Conservation (phyloP, 2,329 filamentous ascomycete genomes). For the Dothideomycetes sp. region DNA sequence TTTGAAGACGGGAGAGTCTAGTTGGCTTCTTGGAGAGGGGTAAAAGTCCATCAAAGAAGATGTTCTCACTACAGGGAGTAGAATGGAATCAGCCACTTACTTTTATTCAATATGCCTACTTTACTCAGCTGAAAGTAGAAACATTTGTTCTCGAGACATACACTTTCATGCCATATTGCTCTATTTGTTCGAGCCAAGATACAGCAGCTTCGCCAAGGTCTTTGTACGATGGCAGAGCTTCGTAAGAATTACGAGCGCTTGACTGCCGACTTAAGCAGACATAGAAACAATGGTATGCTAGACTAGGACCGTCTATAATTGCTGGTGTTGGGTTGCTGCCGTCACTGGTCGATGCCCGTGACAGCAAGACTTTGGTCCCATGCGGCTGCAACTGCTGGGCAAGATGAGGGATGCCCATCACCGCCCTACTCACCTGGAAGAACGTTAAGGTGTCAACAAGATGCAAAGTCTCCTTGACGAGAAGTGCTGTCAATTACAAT, state of each 20-base stretch:
- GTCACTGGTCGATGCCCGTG: background rate
- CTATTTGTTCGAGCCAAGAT: constrained; percentile 52
- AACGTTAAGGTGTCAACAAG: too few species aligned
- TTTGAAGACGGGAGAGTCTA: constrained; percentile 50
- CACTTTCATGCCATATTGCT: constrained; percentile 48
- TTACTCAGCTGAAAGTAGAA: constrained; percentile 18
- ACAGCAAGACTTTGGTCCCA: constrained; percentile 6
- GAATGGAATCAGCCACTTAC: constrained; percentile 10
- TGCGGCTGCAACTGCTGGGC: constrained; percentile 8
- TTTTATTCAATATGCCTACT: constrained; percentile 8
- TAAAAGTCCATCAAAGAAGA: constrained; percentile 80
- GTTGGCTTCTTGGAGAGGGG: constrained; percentile 54
- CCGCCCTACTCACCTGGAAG: background rate
- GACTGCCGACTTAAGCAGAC: constrained; percentile 36
- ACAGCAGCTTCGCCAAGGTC: constrained; percentile 50
- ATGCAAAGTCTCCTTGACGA: too few species aligned
- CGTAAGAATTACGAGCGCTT: constrained; percentile 33
- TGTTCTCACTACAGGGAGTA: constrained; percentile 41
- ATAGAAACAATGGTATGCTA: constrained; percentile 63
- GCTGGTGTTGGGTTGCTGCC: constrained; percentile 15
- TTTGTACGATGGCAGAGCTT: constrained; percentile 49
- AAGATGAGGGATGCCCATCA: constrained; percentile 11
- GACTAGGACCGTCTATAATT: constrained; percentile 65
- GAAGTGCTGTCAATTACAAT: background rate
- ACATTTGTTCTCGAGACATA: constrained; percentile 22